These are phyloP conservation scores for Lenwebbia sp. DNA, from an alignment of 345 rosid species.

Conservation along the genomic window DNA sequence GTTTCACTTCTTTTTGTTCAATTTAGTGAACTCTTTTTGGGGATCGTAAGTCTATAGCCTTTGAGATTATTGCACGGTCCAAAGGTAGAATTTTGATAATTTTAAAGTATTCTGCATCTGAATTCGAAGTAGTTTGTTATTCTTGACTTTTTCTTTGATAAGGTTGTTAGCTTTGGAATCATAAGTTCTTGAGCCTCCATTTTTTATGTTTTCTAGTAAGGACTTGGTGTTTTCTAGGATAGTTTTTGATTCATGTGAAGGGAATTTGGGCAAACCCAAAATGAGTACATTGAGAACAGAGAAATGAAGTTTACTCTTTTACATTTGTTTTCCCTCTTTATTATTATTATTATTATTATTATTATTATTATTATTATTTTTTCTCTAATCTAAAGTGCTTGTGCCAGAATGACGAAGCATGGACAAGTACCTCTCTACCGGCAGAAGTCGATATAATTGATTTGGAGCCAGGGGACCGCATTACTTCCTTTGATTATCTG, in stretches of 20 bases:
- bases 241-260: neutral
- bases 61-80: neutral
- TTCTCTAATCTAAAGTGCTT: neutral
- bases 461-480: conserved; percentile 54
- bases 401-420: conserved; percentile 38
- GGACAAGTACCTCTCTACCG: conserved; percentile 18
- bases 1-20: neutral
- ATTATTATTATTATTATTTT: too few species aligned
- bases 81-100: neutral
- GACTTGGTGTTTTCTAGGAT: neutral
- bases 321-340: neutral
- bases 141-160: neutral
- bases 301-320: neutral
- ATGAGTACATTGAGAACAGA: neutral
- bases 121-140: neutral
- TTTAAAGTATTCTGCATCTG: neutral
- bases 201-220: neutral
- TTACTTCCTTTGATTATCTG: conserved; percentile 75
- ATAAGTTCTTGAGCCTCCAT: neutral
- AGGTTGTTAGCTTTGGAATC: neutral
- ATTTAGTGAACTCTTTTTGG: neutral
- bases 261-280: neutral
- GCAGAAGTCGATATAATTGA: conserved; percentile 39
- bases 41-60: neutral
- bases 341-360: too few species aligned